phyloP scores from a whole-genome alignment of 75 land plant genomes.

The Picea sitchensis region DNA sequence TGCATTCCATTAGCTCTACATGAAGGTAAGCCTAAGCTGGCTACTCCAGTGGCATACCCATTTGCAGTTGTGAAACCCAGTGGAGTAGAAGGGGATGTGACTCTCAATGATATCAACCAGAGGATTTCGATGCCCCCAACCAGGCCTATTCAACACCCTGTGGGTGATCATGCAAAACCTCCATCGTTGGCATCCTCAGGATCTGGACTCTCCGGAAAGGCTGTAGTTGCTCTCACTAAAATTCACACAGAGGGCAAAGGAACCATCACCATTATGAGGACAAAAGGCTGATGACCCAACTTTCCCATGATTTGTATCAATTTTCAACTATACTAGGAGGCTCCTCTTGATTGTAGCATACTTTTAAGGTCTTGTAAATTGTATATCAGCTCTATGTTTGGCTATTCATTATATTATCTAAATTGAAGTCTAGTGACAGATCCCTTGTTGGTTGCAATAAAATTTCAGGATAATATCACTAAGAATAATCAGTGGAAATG shows the following conservation, averaged over 20 bases:
- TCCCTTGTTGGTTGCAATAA: too few relatives aligned
- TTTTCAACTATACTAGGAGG: not conserved
- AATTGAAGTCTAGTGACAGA: too few relatives aligned
- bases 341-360: not conserved
- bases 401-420: not conserved
- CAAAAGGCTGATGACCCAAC: slow-evolving; percentile 52
- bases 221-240: slow-evolving; percentile 75
- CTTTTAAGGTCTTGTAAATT: slow-evolving; percentile 2
- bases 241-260: slow-evolving; percentile 90
- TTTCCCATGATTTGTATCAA: not conserved
- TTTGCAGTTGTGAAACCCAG: slow-evolving; percentile 82
- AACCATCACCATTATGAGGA: slow-evolving; percentile 88
- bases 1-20: slow-evolving; percentile 12
- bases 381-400: not conserved
- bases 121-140: slow-evolving; percentile 63
- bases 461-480: not conserved
- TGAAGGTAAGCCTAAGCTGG: slow-evolving; percentile 21
- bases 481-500: not conserved
- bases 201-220: slow-evolving; percentile 81
- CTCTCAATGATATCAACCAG: slow-evolving; percentile 79
- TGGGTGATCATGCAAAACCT: slow-evolving; percentile 45
- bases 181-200: slow-evolving; percentile 41
- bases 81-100: slow-evolving; percentile 66
- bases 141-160: slow-evolving; percentile 54
- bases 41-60: slow-evolving; percentile 59